Conservation (phyloP, 2,329 filamentous ascomycete species). For the Alternaria dauci region DNA sequence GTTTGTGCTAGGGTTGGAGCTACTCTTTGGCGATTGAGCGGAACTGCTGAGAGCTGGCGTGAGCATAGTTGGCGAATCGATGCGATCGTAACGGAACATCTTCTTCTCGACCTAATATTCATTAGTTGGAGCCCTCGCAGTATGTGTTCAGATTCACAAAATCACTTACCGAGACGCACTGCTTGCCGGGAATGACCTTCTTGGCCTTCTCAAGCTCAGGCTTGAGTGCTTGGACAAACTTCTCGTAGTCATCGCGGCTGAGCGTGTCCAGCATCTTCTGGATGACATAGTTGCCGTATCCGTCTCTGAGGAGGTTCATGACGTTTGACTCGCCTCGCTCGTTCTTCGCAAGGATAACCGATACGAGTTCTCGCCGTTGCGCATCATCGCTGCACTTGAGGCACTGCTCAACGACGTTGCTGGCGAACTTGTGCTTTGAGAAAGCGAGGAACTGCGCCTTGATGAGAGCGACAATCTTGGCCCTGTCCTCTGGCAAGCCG, state of each 20-base stretch:
- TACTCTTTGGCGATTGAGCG: slow-evolving; percentile 74
- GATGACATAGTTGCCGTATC: slow-evolving; percentile 95
- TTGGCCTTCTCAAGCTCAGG: slow-evolving; percentile 58
- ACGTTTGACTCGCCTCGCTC: slow-evolving; percentile 75
- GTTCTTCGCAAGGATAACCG: slow-evolving; percentile 56
- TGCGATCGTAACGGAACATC: slow-evolving; percentile 55
- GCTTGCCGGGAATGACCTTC: slow-evolving; percentile 52
- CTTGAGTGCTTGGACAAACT: slow-evolving; percentile 53
- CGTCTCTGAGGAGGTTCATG: slow-evolving; percentile 82
- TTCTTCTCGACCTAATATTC: slow-evolving; percentile 55
- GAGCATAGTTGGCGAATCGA: slow-evolving; percentile 44
- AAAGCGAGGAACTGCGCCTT: slow-evolving; percentile 74
- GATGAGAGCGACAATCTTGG: slow-evolving; percentile 76
- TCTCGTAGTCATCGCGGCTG: slow-evolving; percentile 50
- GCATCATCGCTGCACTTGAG: slow-evolving; percentile 74
- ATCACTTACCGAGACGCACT: slow-evolving; percentile 51
- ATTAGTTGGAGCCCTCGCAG: slow-evolving; percentile 13
- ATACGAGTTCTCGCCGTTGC: slow-evolving; percentile 74
- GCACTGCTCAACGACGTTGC: slow-evolving; percentile 96
- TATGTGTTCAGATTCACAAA: background rate
- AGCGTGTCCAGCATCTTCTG: slow-evolving; percentile 77
- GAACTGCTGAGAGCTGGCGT: slow-evolving; percentile 73
- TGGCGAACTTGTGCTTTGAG: slow-evolving; percentile 96
- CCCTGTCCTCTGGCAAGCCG: slow-evolving; percentile 75
- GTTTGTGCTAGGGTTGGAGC: slow-evolving; percentile 69